Conservation (phyloP, 257 asterid genomes). For the Petrea volubilis region DNA sequence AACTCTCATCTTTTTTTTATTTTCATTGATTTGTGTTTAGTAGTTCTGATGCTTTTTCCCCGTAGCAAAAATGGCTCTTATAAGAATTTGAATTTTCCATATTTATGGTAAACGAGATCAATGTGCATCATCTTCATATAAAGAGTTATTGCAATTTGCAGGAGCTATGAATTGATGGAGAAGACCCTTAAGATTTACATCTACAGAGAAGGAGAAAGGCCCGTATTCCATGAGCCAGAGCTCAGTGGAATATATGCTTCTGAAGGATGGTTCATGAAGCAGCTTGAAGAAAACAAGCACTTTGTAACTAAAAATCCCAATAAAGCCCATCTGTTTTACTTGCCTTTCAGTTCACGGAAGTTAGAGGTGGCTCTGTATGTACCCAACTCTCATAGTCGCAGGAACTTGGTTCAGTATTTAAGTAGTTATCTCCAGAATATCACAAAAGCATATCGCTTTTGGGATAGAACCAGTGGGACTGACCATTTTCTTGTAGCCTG, state of each 20-base stretch:
- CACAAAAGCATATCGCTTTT: conserved; percentile 49
- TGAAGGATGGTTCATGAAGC: conserved; percentile 92
- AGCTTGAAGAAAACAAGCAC: conserved; percentile 48
- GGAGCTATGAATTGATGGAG: conserved; percentile 83
- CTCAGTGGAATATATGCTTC: conserved; percentile 79
- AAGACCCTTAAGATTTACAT: conserved; percentile 59
- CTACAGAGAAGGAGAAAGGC: conserved; percentile 65
- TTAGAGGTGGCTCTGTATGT: conserved; percentile 53
- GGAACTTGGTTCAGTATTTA: conserved; percentile 47
- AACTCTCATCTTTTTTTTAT: background rate
- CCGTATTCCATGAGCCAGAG: conserved; percentile 64
- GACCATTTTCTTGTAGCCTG: conserved; percentile 87
- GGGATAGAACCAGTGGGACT: conserved; percentile 67
- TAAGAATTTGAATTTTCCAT: no score
- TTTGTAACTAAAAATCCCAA: conserved; percentile 51
- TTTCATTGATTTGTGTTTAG: background rate
- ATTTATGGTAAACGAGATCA: background rate
- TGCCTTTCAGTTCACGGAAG: conserved; percentile 68
- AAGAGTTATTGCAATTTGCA: conserved; percentile 34
- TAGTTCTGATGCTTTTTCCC: background rate
- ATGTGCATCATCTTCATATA: background rate
- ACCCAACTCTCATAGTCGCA: conserved; percentile 58
- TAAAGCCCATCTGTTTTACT: conserved; percentile 67
- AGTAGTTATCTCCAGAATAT: conserved; percentile 52
- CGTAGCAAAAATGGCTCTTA: no score